These are phyloP conservation scores for Cunninghamia lanceolata DNA, from an alignment of 75 land plant species.

Conservation along the genomic window DNA sequence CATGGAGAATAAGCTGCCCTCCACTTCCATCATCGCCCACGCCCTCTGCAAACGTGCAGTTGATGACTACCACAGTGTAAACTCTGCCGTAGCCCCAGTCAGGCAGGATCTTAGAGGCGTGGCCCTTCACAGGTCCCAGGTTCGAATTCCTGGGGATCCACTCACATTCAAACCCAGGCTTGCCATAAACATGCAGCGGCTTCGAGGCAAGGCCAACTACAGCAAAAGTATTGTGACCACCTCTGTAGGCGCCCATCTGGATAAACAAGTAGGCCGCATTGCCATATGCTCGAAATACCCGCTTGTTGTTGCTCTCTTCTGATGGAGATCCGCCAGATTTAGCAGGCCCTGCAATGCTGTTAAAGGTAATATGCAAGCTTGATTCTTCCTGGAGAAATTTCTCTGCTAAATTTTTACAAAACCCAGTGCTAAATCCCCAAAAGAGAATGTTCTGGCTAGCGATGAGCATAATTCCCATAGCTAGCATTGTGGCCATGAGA, in stretches of 20 bases:
- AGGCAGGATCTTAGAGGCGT: slow-evolving; percentile 63
- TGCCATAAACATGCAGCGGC: slow-evolving; percentile 65
- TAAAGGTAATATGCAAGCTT: background rate
- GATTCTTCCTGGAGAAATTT: background rate
- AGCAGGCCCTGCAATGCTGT: too few relatives aligned
- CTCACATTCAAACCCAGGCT: slow-evolving; percentile 62
- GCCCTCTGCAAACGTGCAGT: slow-evolving; percentile 60
- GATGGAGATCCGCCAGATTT: too few relatives aligned
- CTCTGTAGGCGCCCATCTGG: slow-evolving; percentile 77
- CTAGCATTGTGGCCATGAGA: background rate
- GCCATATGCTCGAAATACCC: slow-evolving; percentile 54
- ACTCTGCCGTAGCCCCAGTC: slow-evolving; percentile 95
- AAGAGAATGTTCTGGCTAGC: background rate
- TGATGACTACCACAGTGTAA: slow-evolving; percentile 83
- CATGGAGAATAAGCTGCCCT: slow-evolving; percentile 55
- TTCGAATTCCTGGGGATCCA: slow-evolving; percentile 40
- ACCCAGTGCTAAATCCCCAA: background rate
- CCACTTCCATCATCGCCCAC: slow-evolving; percentile 56
- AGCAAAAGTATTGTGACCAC: slow-evolving; percentile 65
- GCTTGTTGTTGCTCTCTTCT: background rate
- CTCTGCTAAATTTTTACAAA: background rate
- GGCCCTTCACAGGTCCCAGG: slow-evolving; percentile 12
- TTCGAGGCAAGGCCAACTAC: slow-evolving; percentile 80
- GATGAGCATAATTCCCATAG: background rate
- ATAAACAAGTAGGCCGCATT: slow-evolving; percentile 72